Evolutionary conservation across 441 rosid genomes (phyloP), one percentile per base, ranked within the genome.

Genomic region (Metrosideros polymorpha): DNA sequence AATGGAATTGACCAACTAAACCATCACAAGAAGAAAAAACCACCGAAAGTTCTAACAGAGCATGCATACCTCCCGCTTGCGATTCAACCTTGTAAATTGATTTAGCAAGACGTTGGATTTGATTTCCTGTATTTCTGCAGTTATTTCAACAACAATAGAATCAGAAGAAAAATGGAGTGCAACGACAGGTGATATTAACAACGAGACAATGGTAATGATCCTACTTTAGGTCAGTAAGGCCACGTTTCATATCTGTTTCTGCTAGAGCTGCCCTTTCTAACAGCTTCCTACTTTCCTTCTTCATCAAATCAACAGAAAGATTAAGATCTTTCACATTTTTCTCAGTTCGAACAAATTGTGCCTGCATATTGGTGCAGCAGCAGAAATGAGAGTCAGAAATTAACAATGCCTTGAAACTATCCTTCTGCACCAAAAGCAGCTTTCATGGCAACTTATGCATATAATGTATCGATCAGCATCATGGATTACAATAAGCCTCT

Each of bases 181-280:
- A 66, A 66, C 4, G 4, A 19, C 5, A 66, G 27, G 79, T 2
- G 0, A 66, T 66, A 35, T 5, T 66, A 66, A 35, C 79, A 66
- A 22, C 2, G 8, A 22, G 42, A 66, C 24, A 2, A 35, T 5
- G 0, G 79, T 19, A 35, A 10, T 84, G 85, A 85, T 87, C 85
- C 54, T 93, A 97, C 99, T 88, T 91, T 87, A 97, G 96, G 86
- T 95, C 96, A 45, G 92, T 82, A 29, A 87, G 93, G 89, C 99
- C 99, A 17, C 82, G 93, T 85, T 91, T 94, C 98, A 94, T 94
- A 13, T 94, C 99, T 77, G 92, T 93, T 86, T 96, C 99, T 19
- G 99, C 99, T 87, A 94, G 93, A 85, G 95, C 90, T 76, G 98
- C 92, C 90, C 99, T 93, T 92, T 97, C 98, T 88, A 95, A 93